Evolutionary conservation across 306 rosid species (phyloP), one percentile per base, ranked within the genome.

Genomic region (Pyrus bretschneideri): DNA sequence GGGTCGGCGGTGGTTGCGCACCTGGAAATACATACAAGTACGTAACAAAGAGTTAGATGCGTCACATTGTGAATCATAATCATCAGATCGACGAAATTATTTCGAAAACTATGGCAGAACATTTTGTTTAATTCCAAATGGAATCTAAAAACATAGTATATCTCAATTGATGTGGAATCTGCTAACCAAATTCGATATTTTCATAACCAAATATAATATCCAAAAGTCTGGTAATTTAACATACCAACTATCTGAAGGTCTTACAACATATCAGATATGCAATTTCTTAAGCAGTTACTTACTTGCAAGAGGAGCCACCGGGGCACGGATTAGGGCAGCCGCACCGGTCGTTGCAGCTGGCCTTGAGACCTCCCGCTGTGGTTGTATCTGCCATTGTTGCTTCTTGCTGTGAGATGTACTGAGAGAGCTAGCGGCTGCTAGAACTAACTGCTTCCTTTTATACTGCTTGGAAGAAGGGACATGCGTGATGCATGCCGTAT

Each of bases 291-390:
- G 14, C 21, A 0, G 69, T 33, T 15, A 30, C 69, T 6, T 19
- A 60, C 85, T 67, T 77, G 71, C 76, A 81, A 23, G 75, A 1
- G 18, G 2, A 5, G 4, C 85, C 81, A 6, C 81, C 67, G 7
- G 78, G 78, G 71, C 85, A 77, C 5, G 85, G 85, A 55, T 60
- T 72, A 9, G 79, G 71, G 23, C 85, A 81, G 58, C 81, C 81
- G 13, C 85, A 81, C 4, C n/a, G 38, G 15, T 81, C 75, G 59
- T 81, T 21, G 81, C 79, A 77, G 51, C 21, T 40, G 19, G 52
- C 22, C 31, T 40, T 33, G 18, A 27, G 46, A 19, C 69, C 75
- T 44, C 78, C 74, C 8, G 44, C 14, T 21, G 69, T 25, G 15
- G 19, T 13, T 61, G 66, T 57, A 2, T 40, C 49, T 2, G 84